These are phyloP conservation scores for Lotus japonicus DNA, from an alignment of 306 rosid species.

Conservation along the genomic window DNA sequence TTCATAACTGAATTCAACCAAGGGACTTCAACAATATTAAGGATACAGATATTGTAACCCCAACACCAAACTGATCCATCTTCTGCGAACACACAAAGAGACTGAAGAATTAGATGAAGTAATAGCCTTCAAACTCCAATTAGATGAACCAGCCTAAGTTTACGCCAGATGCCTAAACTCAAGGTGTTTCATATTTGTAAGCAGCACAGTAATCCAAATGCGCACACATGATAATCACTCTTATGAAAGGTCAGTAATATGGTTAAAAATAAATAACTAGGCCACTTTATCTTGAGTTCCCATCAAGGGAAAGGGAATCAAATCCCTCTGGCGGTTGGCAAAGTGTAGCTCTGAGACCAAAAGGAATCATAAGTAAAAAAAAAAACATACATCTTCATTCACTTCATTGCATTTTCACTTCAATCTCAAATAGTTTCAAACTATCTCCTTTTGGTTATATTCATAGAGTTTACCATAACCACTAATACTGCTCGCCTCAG, in stretches of 20 bases:
- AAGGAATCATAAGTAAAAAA: background rate
- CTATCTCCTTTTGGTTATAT: background rate
- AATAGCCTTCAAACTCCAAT: constrained; percentile 13
- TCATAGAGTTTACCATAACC: background rate
- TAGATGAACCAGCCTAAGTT: constrained; percentile 4
- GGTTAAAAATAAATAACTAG: background rate
- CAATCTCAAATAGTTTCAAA: background rate
- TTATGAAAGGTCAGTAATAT: background rate
- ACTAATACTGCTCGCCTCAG: background rate
- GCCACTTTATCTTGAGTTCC: background rate
- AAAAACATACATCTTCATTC: background rate
- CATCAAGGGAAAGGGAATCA: background rate
- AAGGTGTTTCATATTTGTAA: constrained; percentile 1
- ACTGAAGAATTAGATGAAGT: constrained; percentile 16
- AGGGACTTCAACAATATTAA: constrained; percentile 19
- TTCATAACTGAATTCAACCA: constrained; percentile 11
- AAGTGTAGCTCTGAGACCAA: background rate
- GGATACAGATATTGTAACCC: constrained; percentile 96
- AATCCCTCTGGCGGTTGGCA: background rate
- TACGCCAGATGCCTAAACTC: background rate
- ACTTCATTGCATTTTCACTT: background rate
- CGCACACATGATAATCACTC: background rate
- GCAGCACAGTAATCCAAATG: background rate
- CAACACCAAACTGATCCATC: constrained; percentile 94
- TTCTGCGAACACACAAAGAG: constrained; percentile 47